Base-by-base conservation (phyloP, 2,329 filamentous ascomycete genomes). In the Botrytis fabae region DNA sequence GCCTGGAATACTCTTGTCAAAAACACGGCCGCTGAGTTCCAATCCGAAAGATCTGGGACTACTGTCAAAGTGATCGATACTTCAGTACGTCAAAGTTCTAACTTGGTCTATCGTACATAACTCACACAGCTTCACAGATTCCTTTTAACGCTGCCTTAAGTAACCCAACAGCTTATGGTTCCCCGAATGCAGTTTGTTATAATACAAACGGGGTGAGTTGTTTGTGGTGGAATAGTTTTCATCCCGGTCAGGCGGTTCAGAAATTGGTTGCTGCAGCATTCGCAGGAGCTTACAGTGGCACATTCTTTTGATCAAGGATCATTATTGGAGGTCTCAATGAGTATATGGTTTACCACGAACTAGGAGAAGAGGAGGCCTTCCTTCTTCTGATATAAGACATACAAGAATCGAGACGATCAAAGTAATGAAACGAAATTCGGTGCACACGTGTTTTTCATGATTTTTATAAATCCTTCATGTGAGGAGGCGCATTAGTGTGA, bases 141-240 rank as follows among this genome's bases (percentile, higher is more conserved):
- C 70, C 70, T 10, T 71, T 71, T 12, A n/a, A 65, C 35, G 59
- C n/a, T 9, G 70, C 70, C n/a, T 20, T 75, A 9, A 54, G 65
- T 20, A 69, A 75, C 38, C 74, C 74, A 42, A 64, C 66, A 18
- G 61, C 73, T 4, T 75, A 74, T 54, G 73, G 70, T 10, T 40
- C 73, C 0, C 70, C 73, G 3, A 61, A 74, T 64, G 46, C 69
- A 7, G 63, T 68, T 28, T 75, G 74, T 44, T 69, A 69, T 25
- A 73, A 74, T 18, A 46, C 60, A 7, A 70, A 75, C 38, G 74
- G 74, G 1, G 54, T 72, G 12, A 74, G 73, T 20, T 75, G 74
- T 61, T 64, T 75, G 35, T 75, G 74, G 74, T 74, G 57, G 25
- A 74, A 75, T 51, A 71, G 63, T 42, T 73, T 73, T n/a, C 73